phyloP scores from a whole-genome alignment of 805 yeast genomes.

The Danielia reshetovae region DNA sequence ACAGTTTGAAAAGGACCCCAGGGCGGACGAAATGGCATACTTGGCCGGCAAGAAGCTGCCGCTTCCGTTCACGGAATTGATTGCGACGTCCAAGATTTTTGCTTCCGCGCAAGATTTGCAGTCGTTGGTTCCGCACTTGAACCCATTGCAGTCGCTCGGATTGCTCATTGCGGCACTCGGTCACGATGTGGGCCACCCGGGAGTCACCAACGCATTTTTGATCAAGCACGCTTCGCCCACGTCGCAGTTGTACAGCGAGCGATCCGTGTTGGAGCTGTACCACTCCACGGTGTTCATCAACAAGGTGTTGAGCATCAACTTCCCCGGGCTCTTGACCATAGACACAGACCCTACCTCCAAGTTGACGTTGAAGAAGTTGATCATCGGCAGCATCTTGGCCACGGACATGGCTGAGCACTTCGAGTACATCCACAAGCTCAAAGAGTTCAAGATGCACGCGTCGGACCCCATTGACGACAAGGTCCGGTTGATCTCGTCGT shows the following conservation, averaged over 20 bases:
- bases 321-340: constrained; percentile 32
- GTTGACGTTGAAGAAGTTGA: constrained; percentile 23
- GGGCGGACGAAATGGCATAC: constrained; percentile 23
- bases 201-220: constrained; percentile 79
- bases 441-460: constrained; percentile 20
- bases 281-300: constrained; percentile 64
- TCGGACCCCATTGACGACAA: constrained; percentile 19
- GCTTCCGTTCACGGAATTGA: not conserved
- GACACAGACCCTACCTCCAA: constrained; percentile 36
- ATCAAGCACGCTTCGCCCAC: constrained; percentile 57
- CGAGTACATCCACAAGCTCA: constrained; percentile 58
- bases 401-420: constrained; percentile 94
- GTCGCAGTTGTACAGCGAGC: constrained; percentile 55
- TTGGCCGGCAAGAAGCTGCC: constrained; percentile 7
- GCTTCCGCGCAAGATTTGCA: not conserved
- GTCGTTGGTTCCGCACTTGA: constrained; percentile 23
- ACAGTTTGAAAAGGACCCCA: constrained; percentile 32
- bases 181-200: constrained; percentile 97
- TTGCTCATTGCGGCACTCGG: constrained; percentile 82
- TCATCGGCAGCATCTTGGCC: constrained; percentile 37
- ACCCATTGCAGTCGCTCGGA: constrained; percentile 48
- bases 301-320: constrained; percentile 28
- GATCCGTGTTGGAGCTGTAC: constrained; percentile 76
- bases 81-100: not conserved
- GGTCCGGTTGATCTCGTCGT: constrained; percentile 50